Percentiles rank a stretch among this genome's conserved stretches.
Conservation (phyloP, 1,284 basidiomycete genomes). For the Cyathus olla region DNA sequence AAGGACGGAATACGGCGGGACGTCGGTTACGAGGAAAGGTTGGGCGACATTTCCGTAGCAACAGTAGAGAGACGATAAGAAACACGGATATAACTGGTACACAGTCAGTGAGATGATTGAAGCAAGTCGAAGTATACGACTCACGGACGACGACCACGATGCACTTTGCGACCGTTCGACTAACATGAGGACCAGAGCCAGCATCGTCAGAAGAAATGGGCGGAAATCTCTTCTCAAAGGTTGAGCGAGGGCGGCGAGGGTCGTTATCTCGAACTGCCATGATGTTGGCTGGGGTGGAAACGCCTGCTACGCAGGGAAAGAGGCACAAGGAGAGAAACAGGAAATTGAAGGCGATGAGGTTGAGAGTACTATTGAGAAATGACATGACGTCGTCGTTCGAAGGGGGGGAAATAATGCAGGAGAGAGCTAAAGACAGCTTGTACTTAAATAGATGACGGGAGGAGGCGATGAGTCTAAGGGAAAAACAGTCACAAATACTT, state of each 20-base stretch:
- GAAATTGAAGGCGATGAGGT: conserved; percentile 1
- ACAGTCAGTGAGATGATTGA: too few species aligned
- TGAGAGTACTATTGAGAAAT: background rate
- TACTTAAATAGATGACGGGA: too few species aligned
- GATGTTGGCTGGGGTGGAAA: background rate
- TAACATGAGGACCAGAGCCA: background rate
- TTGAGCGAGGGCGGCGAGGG: background rate
- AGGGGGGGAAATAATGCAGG: too few species aligned
- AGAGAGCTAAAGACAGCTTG: too few species aligned
- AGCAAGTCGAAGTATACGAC: too few species aligned
- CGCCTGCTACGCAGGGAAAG: background rate
- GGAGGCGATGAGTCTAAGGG: too few species aligned
- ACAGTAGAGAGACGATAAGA: background rate
- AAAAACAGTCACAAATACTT: too few species aligned
- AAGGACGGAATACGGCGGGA: background rate
- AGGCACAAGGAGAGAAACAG: background rate
- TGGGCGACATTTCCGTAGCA: background rate
- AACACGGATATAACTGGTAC: conserved; percentile 5
- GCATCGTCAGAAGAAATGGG: background rate
- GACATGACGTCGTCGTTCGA: too few species aligned
- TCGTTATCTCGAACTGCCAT: background rate
- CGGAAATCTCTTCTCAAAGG: background rate
- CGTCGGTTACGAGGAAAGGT: background rate
- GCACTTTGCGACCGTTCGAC: background rate
- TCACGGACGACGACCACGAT: conserved; percentile 7